Percentiles rank a stretch among this genome's conserved stretches.
These are phyloP conservation scores for Friedmanniomyces endolithicus DNA, from an alignment of 495 filamentous ascomycete genomes.

Conservation along the genomic window DNA sequence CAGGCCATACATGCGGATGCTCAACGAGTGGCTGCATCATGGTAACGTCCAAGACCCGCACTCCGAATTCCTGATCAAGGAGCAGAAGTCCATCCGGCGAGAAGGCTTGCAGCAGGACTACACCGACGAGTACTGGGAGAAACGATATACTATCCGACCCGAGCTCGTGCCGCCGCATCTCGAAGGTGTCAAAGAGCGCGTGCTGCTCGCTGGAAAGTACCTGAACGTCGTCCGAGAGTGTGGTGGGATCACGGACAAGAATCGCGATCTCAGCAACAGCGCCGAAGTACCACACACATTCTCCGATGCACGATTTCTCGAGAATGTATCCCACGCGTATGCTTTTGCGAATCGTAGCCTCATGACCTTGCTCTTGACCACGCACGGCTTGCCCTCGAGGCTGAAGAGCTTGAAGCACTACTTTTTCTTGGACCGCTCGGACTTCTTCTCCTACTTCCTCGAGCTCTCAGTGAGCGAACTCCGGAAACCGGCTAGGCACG, in stretches of 20 bases:
- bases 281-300: conserved; percentile 82
- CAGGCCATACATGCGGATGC: conserved; percentile 90
- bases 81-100: conserved; percentile 86
- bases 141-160: conserved; percentile 86
- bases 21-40: conserved; percentile 97
- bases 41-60: conserved; percentile 92
- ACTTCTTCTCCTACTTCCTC: conserved; percentile 96
- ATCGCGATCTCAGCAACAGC: conserved; percentile 51
- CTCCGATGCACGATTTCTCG: conserved; percentile 65
- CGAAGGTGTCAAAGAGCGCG: conserved; percentile 82
- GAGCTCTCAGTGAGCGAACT: conserved; percentile 81
- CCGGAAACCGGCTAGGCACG: conserved; percentile 68
- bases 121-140: conserved; percentile 98
- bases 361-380: conserved; percentile 81
- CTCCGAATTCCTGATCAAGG: conserved; percentile 84
- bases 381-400: conserved; percentile 76
- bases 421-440: conserved; percentile 94
- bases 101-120: conserved; percentile 91
- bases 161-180: conserved; percentile 86
- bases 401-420: conserved; percentile 91
- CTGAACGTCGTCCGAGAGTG: conserved; percentile 95
- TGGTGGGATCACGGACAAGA: conserved; percentile 53
- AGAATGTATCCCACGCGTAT: conserved; percentile 91
- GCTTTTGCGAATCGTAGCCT: conserved; percentile 89
- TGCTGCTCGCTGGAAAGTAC: conserved; percentile 90